phyloP scores from a whole-genome alignment of 495 filamentous ascomycete species.

The Alectoria sarmentosa region DNA sequence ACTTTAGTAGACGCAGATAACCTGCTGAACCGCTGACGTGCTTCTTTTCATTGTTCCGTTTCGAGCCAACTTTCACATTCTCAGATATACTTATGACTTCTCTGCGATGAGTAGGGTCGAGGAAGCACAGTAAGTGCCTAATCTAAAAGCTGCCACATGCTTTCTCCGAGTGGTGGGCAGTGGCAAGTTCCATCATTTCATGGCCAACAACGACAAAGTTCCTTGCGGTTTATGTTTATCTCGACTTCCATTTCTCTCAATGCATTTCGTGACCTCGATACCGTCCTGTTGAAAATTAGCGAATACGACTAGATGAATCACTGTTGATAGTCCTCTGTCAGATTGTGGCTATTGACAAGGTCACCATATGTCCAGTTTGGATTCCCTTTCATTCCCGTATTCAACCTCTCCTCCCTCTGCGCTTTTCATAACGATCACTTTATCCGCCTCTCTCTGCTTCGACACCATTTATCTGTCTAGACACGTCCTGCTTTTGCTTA shows the following conservation, averaged over 20 bases:
- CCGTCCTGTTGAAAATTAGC: conserved; percentile 49
- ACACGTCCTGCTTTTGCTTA: conserved; percentile 31
- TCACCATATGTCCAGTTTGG: conserved; percentile 61
- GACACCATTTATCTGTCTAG: conserved; percentile 29
- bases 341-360: conserved; percentile 59
- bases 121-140: no score
- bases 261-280: conserved; percentile 62
- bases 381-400: conserved; percentile 50
- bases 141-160: not conserved
- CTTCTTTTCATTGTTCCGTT: not conserved
- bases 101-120: no score
- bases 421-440: conserved; percentile 35
- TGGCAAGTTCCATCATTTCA: not conserved
- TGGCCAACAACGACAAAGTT: not conserved
- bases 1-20: not conserved
- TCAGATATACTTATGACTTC: no score
- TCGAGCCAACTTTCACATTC: not conserved
- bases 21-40: not conserved
- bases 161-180: not conserved
- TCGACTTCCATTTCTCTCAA: conserved; percentile 22
- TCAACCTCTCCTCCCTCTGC: conserved; percentile 37
- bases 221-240: not conserved
- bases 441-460: conserved; percentile 29
- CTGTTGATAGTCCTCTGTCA: conserved; percentile 48
- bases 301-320: not conserved